Evolutionary conservation across 2,329 filamentous ascomycete genomes (phyloP).

Genomic region (Pyrenophora tritici-repentis): DNA sequence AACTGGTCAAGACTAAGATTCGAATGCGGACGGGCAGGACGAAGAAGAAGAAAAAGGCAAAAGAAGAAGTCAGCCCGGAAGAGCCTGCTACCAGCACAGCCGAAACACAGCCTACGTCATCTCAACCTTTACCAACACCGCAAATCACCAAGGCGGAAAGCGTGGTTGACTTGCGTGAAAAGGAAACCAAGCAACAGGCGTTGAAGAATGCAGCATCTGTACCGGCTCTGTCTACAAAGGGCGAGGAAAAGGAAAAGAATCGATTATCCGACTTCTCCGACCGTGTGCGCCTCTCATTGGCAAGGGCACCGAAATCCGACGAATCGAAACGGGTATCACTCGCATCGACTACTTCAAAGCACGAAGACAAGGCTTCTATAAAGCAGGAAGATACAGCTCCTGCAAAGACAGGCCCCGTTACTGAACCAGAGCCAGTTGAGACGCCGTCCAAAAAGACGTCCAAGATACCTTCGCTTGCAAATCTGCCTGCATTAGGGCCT

Average conservation of each 20-base stretch:
- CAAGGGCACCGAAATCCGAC: conserved; percentile 31
- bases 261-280: conserved; percentile 24
- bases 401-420: neutral
- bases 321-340: conserved; percentile 25
- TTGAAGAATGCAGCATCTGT: conserved; percentile 39
- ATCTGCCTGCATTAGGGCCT: conserved; percentile 50
- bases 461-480: conserved; percentile 48
- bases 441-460: neutral
- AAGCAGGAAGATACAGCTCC: conserved; percentile 5
- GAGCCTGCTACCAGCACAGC: conserved; percentile 4
- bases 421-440: neutral
- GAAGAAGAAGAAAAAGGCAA: conserved; percentile 27
- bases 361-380: conserved; percentile 8
- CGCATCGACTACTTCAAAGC: conserved; percentile 12
- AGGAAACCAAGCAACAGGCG: conserved; percentile 26
- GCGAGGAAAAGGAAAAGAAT: conserved; percentile 28
- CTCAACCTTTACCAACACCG: conserved; percentile 5
- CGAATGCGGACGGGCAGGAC: conserved; percentile 41
- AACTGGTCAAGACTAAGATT: conserved; percentile 44
- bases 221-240: conserved; percentile 26
- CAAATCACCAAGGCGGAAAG: conserved; percentile 37
- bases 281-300: conserved; percentile 34
- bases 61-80: conserved; percentile 26
- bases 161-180: conserved; percentile 33
- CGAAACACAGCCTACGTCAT: neutral